Base-by-base conservation (phyloP, 805 yeast genomes). In the Metschnikowia kunwiensis region DNA sequence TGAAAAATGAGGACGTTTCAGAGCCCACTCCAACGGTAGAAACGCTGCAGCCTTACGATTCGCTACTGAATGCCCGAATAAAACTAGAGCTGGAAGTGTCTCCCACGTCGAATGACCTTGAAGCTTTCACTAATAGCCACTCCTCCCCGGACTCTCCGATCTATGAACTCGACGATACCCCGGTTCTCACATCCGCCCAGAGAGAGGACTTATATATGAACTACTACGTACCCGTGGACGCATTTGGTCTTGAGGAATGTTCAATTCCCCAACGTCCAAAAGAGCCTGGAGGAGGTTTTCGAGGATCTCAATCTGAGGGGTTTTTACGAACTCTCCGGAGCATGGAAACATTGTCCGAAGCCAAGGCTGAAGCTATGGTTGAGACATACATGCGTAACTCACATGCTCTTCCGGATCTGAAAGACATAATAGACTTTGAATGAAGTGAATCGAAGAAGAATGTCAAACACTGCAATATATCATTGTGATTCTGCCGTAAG, bases 121-220 rank as follows among this genome's bases (percentile, higher is more conserved):
- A 6, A n/a, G 5, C 9, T 24, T 5, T n/a, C n/a, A 24, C 26
- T 24, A 9, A n/a, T 9, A n/a, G n/a, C 3, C 11, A 21, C 5
- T n/a, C n/a, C n/a, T 9, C 9, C 5, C 24, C 24, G 11, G 24
- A 21, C 24, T n/a, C n/a, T n/a, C n/a, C 9, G 3, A 10, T 24
- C 26, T 24, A 24, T 5, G 8, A 3, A 3, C 14, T 12, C 9
- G 8, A 5, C 7, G 4, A 24, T 12, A 10, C 43, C 1, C 13
- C 7, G 8, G 54, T 63, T n/a, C 57, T 74, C 31, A 54, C 58
- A 2, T 52, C 63, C 3, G 54, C 56, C 6, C 62, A 73, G 32
- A 58, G 58, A 34, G 46, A 54, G 28, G 71, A 68, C 20, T 61
- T 74, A 15, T 71, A 68, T 49, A 58, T 71, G 21, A 57, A 61